phyloP scores from a whole-genome alignment of 1,139 yeast species.

The Williopsis jadinii region DNA sequence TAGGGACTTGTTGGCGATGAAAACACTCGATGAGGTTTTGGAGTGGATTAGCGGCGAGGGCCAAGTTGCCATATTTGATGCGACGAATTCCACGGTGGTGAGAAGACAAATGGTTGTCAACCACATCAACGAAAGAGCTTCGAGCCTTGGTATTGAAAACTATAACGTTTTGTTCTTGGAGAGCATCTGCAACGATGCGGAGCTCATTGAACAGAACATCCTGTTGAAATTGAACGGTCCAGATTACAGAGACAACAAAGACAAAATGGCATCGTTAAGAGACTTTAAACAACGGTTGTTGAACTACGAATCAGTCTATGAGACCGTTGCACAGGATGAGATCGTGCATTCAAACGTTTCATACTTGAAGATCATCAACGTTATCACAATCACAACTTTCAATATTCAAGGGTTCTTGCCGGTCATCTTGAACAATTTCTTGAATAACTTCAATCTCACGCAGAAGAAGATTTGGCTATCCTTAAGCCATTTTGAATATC shows the following conservation, averaged over 20 bases:
- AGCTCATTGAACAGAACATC: constrained; percentile 65
- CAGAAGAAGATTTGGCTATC: constrained; percentile 18
- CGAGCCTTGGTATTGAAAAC: constrained; percentile 30
- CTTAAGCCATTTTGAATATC: constrained; percentile 2
- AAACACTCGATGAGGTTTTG: constrained; percentile 67
- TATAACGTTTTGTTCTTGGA: constrained; percentile 72
- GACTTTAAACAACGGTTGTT: constrained; percentile 70
- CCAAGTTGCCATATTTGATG: constrained; percentile 84
- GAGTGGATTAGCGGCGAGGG: constrained; percentile 69
- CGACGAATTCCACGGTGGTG: constrained; percentile 74
- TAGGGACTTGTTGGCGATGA: constrained; percentile 83
- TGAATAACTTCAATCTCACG: constrained; percentile 14
- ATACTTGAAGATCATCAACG: constrained; percentile 79
- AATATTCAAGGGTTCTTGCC: constrained; percentile 69
- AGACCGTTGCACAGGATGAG: constrained; percentile 64
- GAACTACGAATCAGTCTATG: constrained; percentile 77
- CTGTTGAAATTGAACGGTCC: constrained; percentile 78
- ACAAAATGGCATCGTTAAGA: constrained; percentile 58
- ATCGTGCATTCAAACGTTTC: constrained; percentile 35
- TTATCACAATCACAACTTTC: constrained; percentile 77
- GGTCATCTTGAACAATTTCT: constrained; percentile 14
- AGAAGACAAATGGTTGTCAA: constrained; percentile 56
- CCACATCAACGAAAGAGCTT: constrained; percentile 34
- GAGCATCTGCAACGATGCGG: constrained; percentile 66
- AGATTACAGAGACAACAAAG: constrained; percentile 61